Percentiles rank a stretch among this genome's conserved stretches.
Conservation (phyloP, 2,329 filamentous ascomycete species). For the Aspergillus sclerotialis region DNA sequence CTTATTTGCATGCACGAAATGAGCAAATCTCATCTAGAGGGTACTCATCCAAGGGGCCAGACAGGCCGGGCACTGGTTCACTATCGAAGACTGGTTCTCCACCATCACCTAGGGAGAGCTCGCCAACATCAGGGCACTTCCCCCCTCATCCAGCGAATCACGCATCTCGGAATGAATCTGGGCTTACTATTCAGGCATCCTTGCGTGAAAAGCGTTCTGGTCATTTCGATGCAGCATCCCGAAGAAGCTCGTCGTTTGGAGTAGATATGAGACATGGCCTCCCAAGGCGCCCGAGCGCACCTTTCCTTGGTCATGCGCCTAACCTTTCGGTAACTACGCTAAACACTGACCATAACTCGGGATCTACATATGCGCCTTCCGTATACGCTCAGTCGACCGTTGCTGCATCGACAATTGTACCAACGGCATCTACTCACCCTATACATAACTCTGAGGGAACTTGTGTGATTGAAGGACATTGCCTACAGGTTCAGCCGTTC, state of each 20-base stretch:
- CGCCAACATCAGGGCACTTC: conserved; percentile 72
- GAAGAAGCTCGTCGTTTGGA: conserved; percentile 88
- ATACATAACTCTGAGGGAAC: conserved; percentile 36
- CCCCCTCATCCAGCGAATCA: conserved; percentile 69
- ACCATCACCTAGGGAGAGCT: conserved; percentile 53
- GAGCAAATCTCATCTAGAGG: conserved; percentile 47
- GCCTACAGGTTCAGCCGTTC: conserved; percentile 36
- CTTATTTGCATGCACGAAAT: conserved; percentile 70
- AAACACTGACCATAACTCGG: conserved; percentile 31
- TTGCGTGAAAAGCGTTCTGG: conserved; percentile 90
- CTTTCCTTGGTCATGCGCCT: conserved; percentile 60
- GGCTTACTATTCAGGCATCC: conserved; percentile 76
- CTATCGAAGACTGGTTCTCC: conserved; percentile 47
- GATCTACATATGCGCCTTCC: conserved; percentile 43
- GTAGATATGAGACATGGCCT: conserved; percentile 58
- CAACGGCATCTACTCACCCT: conserved; percentile 32
- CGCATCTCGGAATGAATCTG: conserved; percentile 84
- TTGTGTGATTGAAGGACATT: conserved; percentile 44
- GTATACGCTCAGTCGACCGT: conserved; percentile 45
- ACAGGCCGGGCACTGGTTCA: conserved; percentile 70
- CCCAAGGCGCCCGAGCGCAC: conserved; percentile 57
- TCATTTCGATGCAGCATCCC: conserved; percentile 75
- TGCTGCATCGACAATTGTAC: conserved; percentile 45
- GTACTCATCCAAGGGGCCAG: conserved; percentile 39
- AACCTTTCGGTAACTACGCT: conserved; percentile 40